Percentiles rank a stretch among this genome's conserved stretches.
These are phyloP conservation scores for Galerina sulciceps DNA, from an alignment of 768 basidiomycete species.

Conservation along the genomic window DNA sequence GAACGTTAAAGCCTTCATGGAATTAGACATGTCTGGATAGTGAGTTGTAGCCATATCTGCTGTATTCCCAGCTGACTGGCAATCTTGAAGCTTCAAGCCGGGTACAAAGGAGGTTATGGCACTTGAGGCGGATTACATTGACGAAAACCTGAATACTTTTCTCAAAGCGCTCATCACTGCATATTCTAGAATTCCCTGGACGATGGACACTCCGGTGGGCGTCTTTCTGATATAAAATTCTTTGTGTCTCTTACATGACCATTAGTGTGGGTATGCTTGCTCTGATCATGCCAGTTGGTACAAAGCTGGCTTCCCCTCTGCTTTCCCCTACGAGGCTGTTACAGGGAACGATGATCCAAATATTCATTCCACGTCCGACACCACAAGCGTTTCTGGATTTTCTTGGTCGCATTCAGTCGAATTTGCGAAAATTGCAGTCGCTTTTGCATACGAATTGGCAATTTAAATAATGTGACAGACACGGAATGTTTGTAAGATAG, in stretches of 20 bases:
- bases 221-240: neutral
- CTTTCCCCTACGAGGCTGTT: conserved; percentile 48
- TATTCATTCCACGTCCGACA: conserved; percentile 47
- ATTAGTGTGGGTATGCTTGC: conserved; percentile 43
- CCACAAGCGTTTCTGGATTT: conserved; percentile 50
- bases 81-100: conserved; percentile 44
- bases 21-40: conserved; percentile 47
- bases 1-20: conserved; percentile 53
- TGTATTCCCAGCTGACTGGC: neutral
- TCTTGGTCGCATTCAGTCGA: conserved; percentile 56
- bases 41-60: conserved; percentile 18
- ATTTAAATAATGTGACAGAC: too few relatives aligned
- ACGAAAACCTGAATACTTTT: conserved; percentile 45
- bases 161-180: conserved; percentile 42
- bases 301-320: conserved; percentile 41
- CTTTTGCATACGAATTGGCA: conserved; percentile 58
- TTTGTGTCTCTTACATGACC: neutral
- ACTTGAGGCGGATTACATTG: conserved; percentile 43
- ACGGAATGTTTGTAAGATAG: too few relatives aligned
- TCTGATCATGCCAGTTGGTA: conserved; percentile 54
- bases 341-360: conserved; percentile 47
- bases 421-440: conserved; percentile 63
- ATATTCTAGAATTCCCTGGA: conserved; percentile 41
- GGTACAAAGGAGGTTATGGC: conserved; percentile 47
- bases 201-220: conserved; percentile 41